Base-by-base conservation (phyloP, 176 grass and related monocot genomes). In the Poa pratensis region DNA sequence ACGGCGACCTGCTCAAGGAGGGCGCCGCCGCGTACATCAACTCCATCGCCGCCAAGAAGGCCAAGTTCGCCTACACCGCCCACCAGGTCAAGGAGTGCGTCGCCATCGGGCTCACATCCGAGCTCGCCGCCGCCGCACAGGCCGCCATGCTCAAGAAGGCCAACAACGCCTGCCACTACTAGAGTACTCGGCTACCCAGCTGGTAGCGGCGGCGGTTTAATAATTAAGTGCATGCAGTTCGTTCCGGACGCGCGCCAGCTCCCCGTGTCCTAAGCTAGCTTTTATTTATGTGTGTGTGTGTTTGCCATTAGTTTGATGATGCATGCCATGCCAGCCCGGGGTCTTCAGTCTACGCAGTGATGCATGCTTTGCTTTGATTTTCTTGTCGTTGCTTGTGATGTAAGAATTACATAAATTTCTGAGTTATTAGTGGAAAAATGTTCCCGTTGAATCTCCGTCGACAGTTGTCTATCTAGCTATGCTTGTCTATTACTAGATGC, bases 21-120 rank as follows among this genome's bases (percentile, higher is more conserved):
- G 96, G 93, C 61, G 91, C 96, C 39, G 96, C 96, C 39, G 87
- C 96, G 0, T 94, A 87, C 66, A 94, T 98, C 87, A 98, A 98
- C 87, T 87, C 96, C 75, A 15, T 93, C 67, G 93, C 85, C 58
- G 65, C 87, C 75, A 43, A 68, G 19, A 66, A 86, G 60, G 43
- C 61, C 8, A 60, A 83, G 54, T 90, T 87, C 83, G 83, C 89
- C 35, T 90, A 90, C 85, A 79, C 46, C 52, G 80, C 76, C 48
- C 77, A 92, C 54, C 91, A 98, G 67, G 96, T 98, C 43, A 83
- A 88, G 85, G 80, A 88, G 16, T 82, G 89, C 26, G 23, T 98
- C 77, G 75, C 80, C 77, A 15, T 82, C 45, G 84, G 54, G 3
- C 74, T 91, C 74, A 90, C 80, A 46, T 94, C 96, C 34, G 39